phyloP scores from a whole-genome alignment of 2,329 filamentous ascomycete genomes.

The Sporothrix dimorphospora region DNA sequence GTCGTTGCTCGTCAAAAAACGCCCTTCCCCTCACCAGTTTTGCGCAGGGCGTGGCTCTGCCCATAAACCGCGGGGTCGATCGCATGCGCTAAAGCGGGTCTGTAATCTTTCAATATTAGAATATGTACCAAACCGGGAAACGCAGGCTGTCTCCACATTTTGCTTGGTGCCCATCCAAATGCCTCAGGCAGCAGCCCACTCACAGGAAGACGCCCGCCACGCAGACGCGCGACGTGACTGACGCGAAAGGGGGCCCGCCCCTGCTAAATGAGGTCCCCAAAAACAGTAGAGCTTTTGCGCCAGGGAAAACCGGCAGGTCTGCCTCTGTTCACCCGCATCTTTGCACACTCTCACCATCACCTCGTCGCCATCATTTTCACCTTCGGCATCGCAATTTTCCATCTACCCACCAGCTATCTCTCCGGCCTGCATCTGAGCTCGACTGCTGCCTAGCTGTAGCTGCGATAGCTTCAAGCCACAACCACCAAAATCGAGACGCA shows the following conservation, averaged over 20 bases:
- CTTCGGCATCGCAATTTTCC: not conserved
- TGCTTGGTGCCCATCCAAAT: not conserved
- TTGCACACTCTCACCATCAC: not conserved
- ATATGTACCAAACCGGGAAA: not conserved
- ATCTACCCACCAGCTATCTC: not conserved
- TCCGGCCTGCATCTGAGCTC: not conserved
- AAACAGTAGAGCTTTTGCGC: slow-evolving; percentile 23
- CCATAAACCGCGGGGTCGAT: slow-evolving; percentile 12
- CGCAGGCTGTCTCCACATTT: not conserved
- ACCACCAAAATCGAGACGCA: not conserved
- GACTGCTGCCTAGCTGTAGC: slow-evolving; percentile 13
- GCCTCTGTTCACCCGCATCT: slow-evolving; percentile 12
- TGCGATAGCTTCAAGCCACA: slow-evolving; percentile 6
- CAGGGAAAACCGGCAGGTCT: slow-evolving; percentile 18
- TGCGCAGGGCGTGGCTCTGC: not conserved
- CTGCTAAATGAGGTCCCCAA: slow-evolving; percentile 18
- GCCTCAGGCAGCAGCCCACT: slow-evolving; percentile 28
- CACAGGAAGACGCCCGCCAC: not conserved
- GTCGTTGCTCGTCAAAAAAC: not conserved
- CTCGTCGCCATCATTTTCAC: slow-evolving; percentile 6
- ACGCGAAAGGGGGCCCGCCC: slow-evolving; percentile 33
- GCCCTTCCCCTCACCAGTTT: slow-evolving; percentile 13
- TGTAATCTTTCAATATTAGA: not conserved
- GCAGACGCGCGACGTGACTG: slow-evolving; percentile 33
- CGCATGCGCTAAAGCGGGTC: slow-evolving; percentile 1